These are phyloP conservation scores for Metarhizium anisopliae DNA, from an alignment of 2,329 filamentous ascomycete species.

Conservation along the genomic window DNA sequence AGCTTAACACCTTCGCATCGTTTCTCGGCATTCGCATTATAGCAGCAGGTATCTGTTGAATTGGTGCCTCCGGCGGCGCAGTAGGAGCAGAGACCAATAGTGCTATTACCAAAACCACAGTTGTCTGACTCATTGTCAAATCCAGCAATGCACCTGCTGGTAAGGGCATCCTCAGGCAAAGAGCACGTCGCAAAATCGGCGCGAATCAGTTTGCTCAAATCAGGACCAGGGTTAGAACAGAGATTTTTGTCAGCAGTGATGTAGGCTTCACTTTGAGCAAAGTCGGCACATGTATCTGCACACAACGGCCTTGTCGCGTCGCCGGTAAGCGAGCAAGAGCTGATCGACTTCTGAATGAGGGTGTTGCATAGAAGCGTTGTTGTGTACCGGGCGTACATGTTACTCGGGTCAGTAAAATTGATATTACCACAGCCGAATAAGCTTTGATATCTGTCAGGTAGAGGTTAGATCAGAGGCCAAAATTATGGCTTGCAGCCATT, in stretches of 20 bases:
- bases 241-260: constrained; percentile 66
- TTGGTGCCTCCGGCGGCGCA: constrained; percentile 78
- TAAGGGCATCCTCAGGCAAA: constrained; percentile 70
- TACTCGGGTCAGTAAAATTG: constrained; percentile 67
- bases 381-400: constrained; percentile 88
- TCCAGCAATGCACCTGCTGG: constrained; percentile 65
- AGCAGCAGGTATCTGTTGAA: constrained; percentile 91
- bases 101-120: constrained; percentile 72
- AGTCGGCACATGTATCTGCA: constrained; percentile 80
- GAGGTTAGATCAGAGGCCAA: not conserved
- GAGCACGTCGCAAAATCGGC: constrained; percentile 90
- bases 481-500: not conserved
- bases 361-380: constrained; percentile 88
- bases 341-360: constrained; percentile 81
- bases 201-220: constrained; percentile 69
- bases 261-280: constrained; percentile 79
- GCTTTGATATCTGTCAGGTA: constrained; percentile 58
- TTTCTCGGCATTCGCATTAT: constrained; percentile 64
- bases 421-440: constrained; percentile 73
- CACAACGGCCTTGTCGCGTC: constrained; percentile 67
- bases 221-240: constrained; percentile 56
- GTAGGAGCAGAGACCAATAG: constrained; percentile 74
- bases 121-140: constrained; percentile 74
- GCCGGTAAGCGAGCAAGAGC: constrained; percentile 56
- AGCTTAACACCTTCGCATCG: constrained; percentile 70